Base-by-base conservation (phyloP, 2,329 filamentous ascomycete genomes). In the Remersonia thermophila region DNA sequence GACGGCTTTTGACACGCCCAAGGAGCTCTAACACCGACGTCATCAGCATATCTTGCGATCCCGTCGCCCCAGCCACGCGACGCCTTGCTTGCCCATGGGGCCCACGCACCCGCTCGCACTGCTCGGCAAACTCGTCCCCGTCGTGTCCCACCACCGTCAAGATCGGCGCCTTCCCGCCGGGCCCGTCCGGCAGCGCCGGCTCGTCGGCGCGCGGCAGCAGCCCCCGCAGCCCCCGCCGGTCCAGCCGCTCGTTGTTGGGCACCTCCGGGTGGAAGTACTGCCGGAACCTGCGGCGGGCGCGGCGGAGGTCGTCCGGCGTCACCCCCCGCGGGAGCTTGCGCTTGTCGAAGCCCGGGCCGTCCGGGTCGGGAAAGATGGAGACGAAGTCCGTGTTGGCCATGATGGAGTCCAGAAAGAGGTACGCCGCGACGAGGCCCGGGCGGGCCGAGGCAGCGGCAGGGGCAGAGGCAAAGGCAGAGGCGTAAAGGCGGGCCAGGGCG, bases 371-470 rank as follows among this genome's bases (percentile, higher is more conserved):
- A 48, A 70, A 71, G 4, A 74, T 42, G 5, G 63, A 66, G 2
- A 71, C 61, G 20, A 70, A 67, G 45, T 76, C 66, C 0, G 64
- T 63, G 47, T 75, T 71, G 12, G 71, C 67, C 50, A 77, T 65
- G 43, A 72, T 67, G 26, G 65, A 71, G 48, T 77, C 72, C 1
- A 77, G 63, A 7, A 75, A 60, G 1, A 76, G 25, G 3, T 67
- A 51, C 0, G 57, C 69, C 0, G 58, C 55, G 0, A 71, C 62
- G 0, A 55, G 58, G 2, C 60, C 57, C 0, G 66, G 62, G 35
- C 70, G 61, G 1, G 52, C 5, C 5, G 5, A 23, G 20, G 20
- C 49, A 34, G 63, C 55, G 1, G 67, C 62, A 46, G n/a, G n/a
- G n/a, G n/a, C n/a, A n/a, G n/a, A n/a, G 1, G 52, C 5, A 9